Conservation (phyloP, 2,329 filamentous ascomycete genomes). For the Anthostomella pinea region DNA sequence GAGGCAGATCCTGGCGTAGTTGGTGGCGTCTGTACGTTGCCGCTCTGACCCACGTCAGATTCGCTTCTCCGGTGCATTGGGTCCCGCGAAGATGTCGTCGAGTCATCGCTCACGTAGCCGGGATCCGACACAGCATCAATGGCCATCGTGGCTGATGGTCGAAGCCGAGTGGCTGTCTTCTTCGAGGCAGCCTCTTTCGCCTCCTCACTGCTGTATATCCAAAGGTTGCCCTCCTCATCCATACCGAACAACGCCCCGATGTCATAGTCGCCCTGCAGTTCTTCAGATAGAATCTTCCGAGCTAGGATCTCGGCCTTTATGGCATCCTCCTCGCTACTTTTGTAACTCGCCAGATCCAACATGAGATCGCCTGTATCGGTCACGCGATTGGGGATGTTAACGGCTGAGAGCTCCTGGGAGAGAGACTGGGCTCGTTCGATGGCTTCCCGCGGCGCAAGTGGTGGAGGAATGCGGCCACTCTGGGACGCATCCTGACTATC, state of each 20-base stretch:
- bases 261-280: slow-evolving; percentile 92
- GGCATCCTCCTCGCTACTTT: slow-evolving; percentile 88
- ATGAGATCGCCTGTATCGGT: slow-evolving; percentile 92
- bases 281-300: slow-evolving; percentile 86
- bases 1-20: slow-evolving; percentile 66
- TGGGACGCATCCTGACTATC: slow-evolving; percentile 44
- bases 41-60: slow-evolving; percentile 55
- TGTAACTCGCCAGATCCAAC: slow-evolving; percentile 97
- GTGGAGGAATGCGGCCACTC: slow-evolving; percentile 74
- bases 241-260: slow-evolving; percentile 93
- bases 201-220: slow-evolving; percentile 98
- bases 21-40: slow-evolving; percentile 61
- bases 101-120: slow-evolving; percentile 90
- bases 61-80: slow-evolving; percentile 61
- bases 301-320: slow-evolving; percentile 90
- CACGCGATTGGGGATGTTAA: slow-evolving; percentile 91
- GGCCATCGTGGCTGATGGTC: slow-evolving; percentile 49
- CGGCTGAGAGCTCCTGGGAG: slow-evolving; percentile 81
- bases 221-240: slow-evolving; percentile 94
- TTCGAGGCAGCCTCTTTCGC: slow-evolving; percentile 86
- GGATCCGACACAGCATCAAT: slow-evolving; percentile 89
- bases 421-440: slow-evolving; percentile 79
- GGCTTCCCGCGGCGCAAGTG: slow-evolving; percentile 69
- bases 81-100: slow-evolving; percentile 46
- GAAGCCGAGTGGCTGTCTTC: slow-evolving; percentile 51